Evolutionary conservation across 2,329 filamentous ascomycete species (phyloP), one percentile per base, ranked within the genome.

Genomic region (Neospermospora avenae): DNA sequence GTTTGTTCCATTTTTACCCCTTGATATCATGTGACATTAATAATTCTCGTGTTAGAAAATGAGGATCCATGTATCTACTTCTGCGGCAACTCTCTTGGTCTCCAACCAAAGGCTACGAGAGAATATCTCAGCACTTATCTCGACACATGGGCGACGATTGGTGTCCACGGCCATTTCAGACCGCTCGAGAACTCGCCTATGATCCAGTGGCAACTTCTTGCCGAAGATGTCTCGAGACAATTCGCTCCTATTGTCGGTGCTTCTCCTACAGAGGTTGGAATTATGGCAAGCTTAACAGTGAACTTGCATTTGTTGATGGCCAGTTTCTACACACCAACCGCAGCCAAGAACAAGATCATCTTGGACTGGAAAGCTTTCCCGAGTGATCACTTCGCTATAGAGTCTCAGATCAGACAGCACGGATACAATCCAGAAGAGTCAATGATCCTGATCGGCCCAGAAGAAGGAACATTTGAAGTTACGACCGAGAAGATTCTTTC

Each of bases 71-170:
- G 81, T 61, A 87, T 91, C 61, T 97, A 96, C 74, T 86, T 97
- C 64, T 93, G 91, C 66, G 93, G 93, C 59, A 96, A 96, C 77
- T 96, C 91, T 0, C 82, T 96, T 1, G 92, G 92, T 39, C 83
- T 93, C 3, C 92, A 96, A 73, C 91, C 93, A 46, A 85, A 83
- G 63, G 82, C 82, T 14, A 86, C 87, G 0, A 79, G 82, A 18
- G 77, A 81, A 16, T 86, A 90, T 63, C 76, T 96, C 63, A 78
- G 86, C 48, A 82, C 85, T 4, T 91, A 96, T 67, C 81, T 96
- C 1, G 83, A 88, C 63, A 91, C 90, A 3, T 96, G 93, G 92
- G 88, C 88, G 0, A 88, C 86, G 0, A 88, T 95, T 65, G 92
- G 88, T 18, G 92, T 96, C 22, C 86, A 88, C 42, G 92, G 92